Conservation (phyloP, 352 stramenopile species). For the Phytopythium delawarense region DNA sequence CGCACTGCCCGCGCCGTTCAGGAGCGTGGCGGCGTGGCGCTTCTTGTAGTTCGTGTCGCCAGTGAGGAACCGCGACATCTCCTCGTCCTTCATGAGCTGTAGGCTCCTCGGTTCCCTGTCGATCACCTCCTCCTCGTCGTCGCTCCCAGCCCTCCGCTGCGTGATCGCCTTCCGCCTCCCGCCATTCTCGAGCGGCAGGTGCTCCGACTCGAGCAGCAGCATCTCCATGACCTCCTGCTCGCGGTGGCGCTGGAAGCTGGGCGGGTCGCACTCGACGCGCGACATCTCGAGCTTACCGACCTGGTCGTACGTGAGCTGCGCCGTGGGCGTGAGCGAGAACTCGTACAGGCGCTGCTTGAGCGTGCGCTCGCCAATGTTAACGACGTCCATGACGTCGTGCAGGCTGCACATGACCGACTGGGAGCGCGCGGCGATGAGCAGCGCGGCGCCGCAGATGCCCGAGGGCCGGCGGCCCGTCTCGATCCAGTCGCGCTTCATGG, state of each 20-base stretch:
- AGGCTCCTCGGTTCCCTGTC: slow-evolving; percentile 25
- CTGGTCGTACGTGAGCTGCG: slow-evolving; percentile 94
- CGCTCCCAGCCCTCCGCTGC: slow-evolving; percentile 16
- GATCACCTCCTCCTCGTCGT: slow-evolving; percentile 30
- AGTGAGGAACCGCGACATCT: slow-evolving; percentile 70
- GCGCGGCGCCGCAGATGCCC: slow-evolving; percentile 95
- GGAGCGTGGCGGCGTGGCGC: slow-evolving; percentile 35
- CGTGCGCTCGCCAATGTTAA: slow-evolving; percentile 96
- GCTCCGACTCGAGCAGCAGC: slow-evolving; percentile 80
- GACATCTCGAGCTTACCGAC: slow-evolving; percentile 90
- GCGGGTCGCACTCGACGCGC: slow-evolving; percentile 84
- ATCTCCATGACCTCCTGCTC: slow-evolving; percentile 90
- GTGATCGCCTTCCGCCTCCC: slow-evolving; percentile 18
- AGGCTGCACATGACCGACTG: slow-evolving; percentile 91
- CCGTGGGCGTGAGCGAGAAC: slow-evolving; percentile 95
- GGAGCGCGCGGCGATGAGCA: slow-evolving; percentile 95
- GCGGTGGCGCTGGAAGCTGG: slow-evolving; percentile 83
- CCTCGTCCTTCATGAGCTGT: slow-evolving; percentile 66
- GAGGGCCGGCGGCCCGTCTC: slow-evolving; percentile 94
- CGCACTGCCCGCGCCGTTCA: slow-evolving; percentile 20
- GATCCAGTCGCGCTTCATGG: slow-evolving; percentile 99
- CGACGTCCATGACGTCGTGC: slow-evolving; percentile 87
- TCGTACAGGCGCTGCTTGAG: slow-evolving; percentile 95
- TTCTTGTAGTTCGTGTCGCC: slow-evolving; percentile 68
- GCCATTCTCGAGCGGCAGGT: slow-evolving; percentile 47